Base-by-base conservation (phyloP, 345 rosid genomes). In the Eutrema yunnanense region DNA sequence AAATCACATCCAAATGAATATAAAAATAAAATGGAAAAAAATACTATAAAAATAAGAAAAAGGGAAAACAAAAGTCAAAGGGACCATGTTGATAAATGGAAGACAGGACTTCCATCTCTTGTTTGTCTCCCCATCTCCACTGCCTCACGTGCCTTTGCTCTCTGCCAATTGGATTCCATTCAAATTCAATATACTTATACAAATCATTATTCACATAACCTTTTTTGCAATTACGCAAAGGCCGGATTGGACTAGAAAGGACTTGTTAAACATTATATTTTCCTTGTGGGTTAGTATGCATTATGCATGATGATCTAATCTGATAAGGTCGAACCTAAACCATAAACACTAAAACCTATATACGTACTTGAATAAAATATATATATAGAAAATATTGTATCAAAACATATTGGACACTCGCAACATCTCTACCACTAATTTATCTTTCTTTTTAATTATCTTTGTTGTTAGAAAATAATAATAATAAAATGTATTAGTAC, bases 61-160 rank as follows among this genome's bases (percentile, higher is more conserved):
- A 34, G 29, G 9, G 6, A 52, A 73, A 43, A 54, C 33, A 73
- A 37, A 58, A 62, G 71, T 76, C 79, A 76, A 55, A 76, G 71
- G 62, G 81, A 41, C 79, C 77, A 74, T 63, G 62, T 44, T 73
- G 82, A 72, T 62, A 82, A 82, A 65, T 73, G 76, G 86, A 78
- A 37, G 55, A 79, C 85, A 68, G 80, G 84, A 65, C 80, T 67
- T 74, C 82, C 87, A 72, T 81, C 79, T 73, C 73, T 83, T 67
- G 73, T 65, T 76, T 81, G 60, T 72, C 82, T 85, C 75, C 83
- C 87, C 60, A 83, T 37, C 65, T 80, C 88, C 68, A 82, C 78
- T 41, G 85, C 73, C 69, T 86, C 88, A 53, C 76, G 65, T 67
- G 84, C 88, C 81, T 82, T 86, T 71, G 80, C 87, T 71, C 86